phyloP scores from a whole-genome alignment of 2,329 filamentous ascomycete genomes.

The Stemphylium lycopersici region DNA sequence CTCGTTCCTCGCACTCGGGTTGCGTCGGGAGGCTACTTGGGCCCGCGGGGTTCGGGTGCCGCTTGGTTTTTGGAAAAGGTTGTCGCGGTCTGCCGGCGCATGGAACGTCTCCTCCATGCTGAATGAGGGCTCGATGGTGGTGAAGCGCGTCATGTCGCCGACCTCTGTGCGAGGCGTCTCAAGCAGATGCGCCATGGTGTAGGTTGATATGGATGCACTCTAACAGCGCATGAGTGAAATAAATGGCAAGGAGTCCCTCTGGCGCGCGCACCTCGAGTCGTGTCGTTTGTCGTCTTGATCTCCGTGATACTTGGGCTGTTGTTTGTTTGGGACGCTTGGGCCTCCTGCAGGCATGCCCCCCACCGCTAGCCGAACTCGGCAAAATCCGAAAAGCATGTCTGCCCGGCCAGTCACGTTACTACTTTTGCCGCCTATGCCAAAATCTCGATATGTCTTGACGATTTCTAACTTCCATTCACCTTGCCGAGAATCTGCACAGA shows the following conservation, averaged over 20 bases:
- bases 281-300: constrained; percentile 10
- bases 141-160: constrained; percentile 82
- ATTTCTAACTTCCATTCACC: too few species aligned
- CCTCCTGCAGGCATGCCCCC: constrained; percentile 12
- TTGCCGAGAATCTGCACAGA: not conserved
- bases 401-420: constrained; percentile 27
- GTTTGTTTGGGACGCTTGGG: constrained; percentile 25
- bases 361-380: constrained; percentile 17
- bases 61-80: constrained; percentile 76
- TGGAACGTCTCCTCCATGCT: constrained; percentile 88
- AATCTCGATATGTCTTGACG: not conserved
- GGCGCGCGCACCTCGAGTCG: constrained; percentile 21
- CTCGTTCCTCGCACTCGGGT: constrained; percentile 66
- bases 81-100: constrained; percentile 72
- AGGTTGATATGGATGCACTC: constrained; percentile 16
- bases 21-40: constrained; percentile 67
- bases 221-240: constrained; percentile 40
- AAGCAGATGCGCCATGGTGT: constrained; percentile 60
- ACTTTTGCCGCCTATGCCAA: constrained; percentile 22
- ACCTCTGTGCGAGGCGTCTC: constrained; percentile 86
- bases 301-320: constrained; percentile 25
- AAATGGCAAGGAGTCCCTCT: constrained; percentile 18
- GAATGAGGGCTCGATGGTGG: constrained; percentile 71
- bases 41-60: constrained; percentile 74
- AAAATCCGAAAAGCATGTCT: constrained; percentile 20